Evolutionary conservation across 768 basidiomycete species (phyloP).

Genomic region (Boletus barrowsii): DNA sequence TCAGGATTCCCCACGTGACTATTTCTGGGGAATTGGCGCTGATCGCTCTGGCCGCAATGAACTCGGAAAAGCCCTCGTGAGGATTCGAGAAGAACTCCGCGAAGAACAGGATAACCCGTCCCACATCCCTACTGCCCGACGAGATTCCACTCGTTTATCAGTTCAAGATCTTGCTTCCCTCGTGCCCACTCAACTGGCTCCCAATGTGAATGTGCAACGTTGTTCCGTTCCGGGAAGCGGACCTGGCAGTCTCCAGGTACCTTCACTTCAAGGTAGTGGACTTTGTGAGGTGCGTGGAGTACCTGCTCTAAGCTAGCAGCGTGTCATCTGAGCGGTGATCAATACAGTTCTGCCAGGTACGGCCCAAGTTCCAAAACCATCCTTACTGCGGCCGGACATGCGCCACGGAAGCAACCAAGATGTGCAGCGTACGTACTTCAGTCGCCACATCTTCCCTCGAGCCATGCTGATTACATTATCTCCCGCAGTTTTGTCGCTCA

Average conservation of each 20-base stretch:
- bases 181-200: constrained; percentile 2
- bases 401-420: constrained; percentile 42
- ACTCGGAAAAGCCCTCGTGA: constrained; percentile 66
- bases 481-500: constrained; percentile 25
- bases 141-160: constrained; percentile 30
- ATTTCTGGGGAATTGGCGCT: constrained; percentile 75
- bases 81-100: constrained; percentile 56
- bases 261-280: constrained; percentile 9
- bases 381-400: constrained; percentile 67
- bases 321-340: constrained; percentile 7
- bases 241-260: neutral
- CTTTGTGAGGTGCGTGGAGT: constrained; percentile 30
- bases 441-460: neutral
- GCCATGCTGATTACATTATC: constrained; percentile 4
- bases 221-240: neutral
- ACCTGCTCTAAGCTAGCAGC: neutral
- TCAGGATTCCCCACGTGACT: constrained; percentile 71
- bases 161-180: constrained; percentile 32
- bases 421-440: constrained; percentile 25
- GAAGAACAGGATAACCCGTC: constrained; percentile 25
- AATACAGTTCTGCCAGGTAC: constrained; percentile 51
- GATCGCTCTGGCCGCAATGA: constrained; percentile 69
- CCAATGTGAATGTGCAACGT: constrained; percentile 5
- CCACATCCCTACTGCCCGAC: constrained; percentile 26
- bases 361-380: constrained; percentile 56